Base-by-base conservation (phyloP, 495 filamentous ascomycete genomes). In the Aspergillus conjunctus region DNA sequence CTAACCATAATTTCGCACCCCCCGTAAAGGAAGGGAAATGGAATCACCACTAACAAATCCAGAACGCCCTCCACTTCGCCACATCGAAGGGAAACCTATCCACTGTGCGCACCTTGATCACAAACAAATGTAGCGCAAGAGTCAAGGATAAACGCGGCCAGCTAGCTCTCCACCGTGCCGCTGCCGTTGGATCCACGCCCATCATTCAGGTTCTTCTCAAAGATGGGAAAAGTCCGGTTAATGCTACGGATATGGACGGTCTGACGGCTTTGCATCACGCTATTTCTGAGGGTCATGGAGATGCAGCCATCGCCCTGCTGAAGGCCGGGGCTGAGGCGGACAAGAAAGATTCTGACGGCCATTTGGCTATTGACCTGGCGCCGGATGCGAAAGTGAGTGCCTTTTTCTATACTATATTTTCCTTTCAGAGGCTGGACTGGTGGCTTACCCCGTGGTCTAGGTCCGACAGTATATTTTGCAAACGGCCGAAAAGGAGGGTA, bases 261-360 rank as follows among this genome's bases (percentile, higher is more conserved):
- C 80, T 89, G 58, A 98, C 95, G 34, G 86, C 93, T 14, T 75
- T 99, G 68, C 94, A 99, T 73, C 95, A 99, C 77, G 94, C 90
- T 2, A 83, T 97, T 60, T 89, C 91, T 0, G 94, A 98, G 72
- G 94, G 94, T 0, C 93, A 97, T 71, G 94, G 93, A 0, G 91
- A 97, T 73, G 85, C 92, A 1, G 94, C 93, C 0, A 76, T 97
- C 21, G 78, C 87, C 14, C 71, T 98, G 51, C 73, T 98, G 30
- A 95, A 89, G 68, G 87, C 87, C 1, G 93, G 94, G 0, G 93
- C 93, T 0, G 92, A 93, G 70, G 83, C 83, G 6, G 89, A 91
- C 59, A 92, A 89, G 75, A 85, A 84, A 73, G 90, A 95, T 71
- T 63, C 60, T 4, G 88, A 93, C 65, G 94, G 89, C 18, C 75